Evolutionary conservation across 2,329 filamentous ascomycete genomes (phyloP), one percentile per base, ranked within the genome.

Genomic region (Trichoderma gracile): DNA sequence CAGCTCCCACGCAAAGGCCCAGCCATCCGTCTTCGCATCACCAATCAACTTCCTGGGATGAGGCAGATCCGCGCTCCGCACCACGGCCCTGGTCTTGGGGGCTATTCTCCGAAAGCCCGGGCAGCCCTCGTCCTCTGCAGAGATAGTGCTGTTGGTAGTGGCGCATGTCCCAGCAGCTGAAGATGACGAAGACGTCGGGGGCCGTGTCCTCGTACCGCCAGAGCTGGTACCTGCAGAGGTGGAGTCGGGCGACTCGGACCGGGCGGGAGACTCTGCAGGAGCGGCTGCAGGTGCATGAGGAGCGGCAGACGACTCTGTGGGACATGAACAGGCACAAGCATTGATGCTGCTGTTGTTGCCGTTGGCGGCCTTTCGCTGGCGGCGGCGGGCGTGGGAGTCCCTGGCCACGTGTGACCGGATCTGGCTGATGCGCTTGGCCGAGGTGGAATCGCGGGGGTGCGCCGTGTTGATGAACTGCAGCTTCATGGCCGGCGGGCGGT

Each of bases 391-490:
- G n/a, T 65, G 63, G 43, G 53, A 50, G 19, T 65, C 30, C 23
- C 43, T 62, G 42, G 63, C 63, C 40, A 62, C 63, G 17, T 65
- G 63, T 6, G 63, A 65, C n/a, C 63, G 50, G 38, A 65, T 63
- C 63, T 65, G 63, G 33, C 63, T 65, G 42, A 65, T n/a, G 43
- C 58, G 59, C n/a, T 55, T 49, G 33, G 63, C 57, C 1, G 47
- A 47, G 40, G 42, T 55, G 17, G 49, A 40, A 10, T 62, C 58
- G 17, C 53, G 45, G 19, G 63, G 63, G 21, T 62, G 47, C 38
- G 23, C 50, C 19, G 58, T 54, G 21, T 65, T 62, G 21, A 65
- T 65, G 56, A 65, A 65, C 17, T 65, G 40, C 9, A 65, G 50
- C 21, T 50, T 56, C 30, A 61, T 19, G 46, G n/a, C n/a, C 14